Evolutionary conservation across 768 basidiomycete species (phyloP).

Genomic region (Leccinum variicolor): DNA sequence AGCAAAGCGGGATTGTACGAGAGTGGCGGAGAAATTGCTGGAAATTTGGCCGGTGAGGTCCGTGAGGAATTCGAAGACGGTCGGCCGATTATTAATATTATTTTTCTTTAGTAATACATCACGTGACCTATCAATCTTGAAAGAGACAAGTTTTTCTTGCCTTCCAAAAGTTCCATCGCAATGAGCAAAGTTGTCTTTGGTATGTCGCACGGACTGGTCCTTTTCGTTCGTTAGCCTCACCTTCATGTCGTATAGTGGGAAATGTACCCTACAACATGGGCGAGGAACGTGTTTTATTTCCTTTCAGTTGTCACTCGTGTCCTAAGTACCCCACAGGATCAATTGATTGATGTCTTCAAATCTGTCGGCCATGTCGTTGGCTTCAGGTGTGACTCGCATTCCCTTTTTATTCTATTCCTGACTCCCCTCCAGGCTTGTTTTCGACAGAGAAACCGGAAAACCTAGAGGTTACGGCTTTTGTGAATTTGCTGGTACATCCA

Average conservation of each 20-base stretch:
- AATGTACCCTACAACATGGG: slow-evolving; percentile 92
- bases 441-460: slow-evolving; percentile 91
- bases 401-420: background rate
- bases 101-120: background rate
- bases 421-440: slow-evolving; percentile 59
- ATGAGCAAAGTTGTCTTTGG: slow-evolving; percentile 79
- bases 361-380: slow-evolving; percentile 85
- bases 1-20: background rate
- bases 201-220: slow-evolving; percentile 29
- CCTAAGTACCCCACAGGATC: slow-evolving; percentile 47
- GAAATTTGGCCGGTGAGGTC: background rate
- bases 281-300: slow-evolving; percentile 42
- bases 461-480: slow-evolving; percentile 93
- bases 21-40: slow-evolving; percentile 3
- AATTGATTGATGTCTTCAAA: slow-evolving; percentile 85
- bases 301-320: background rate
- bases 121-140: background rate
- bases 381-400: slow-evolving; percentile 58
- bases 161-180: background rate
- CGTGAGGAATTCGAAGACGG: background rate
- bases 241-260: slow-evolving; percentile 48
- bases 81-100: background rate
- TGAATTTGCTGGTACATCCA: slow-evolving; percentile 81
- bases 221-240: background rate
- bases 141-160: background rate